Conservation (phyloP, 345 rosid genomes). For the Barbarea vulgaris region DNA sequence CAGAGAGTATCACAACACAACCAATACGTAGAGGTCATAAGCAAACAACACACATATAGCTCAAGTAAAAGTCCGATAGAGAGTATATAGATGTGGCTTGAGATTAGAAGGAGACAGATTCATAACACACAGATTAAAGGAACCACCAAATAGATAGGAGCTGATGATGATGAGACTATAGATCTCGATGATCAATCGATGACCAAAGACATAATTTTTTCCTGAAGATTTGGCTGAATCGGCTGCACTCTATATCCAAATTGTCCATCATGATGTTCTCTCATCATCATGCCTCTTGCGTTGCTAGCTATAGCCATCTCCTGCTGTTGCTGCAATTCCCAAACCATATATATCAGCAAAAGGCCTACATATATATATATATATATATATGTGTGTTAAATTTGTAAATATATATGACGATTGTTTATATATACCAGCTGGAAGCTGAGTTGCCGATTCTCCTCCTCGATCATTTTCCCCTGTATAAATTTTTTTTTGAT, state of each 20-base stretch:
- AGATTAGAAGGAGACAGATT: neutral
- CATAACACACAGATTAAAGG: neutral
- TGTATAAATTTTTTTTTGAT: slow-evolving; percentile 26
- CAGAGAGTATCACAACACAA: slow-evolving; percentile 10
- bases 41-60: slow-evolving; percentile 19
- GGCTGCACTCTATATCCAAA: slow-evolving; percentile 44
- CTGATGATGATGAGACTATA: neutral
- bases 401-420: neutral
- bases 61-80: neutral
- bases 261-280: slow-evolving; percentile 36
- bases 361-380: neutral
- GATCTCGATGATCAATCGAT: slow-evolving; percentile 33
- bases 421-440: slow-evolving; percentile 44
- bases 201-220: slow-evolving; percentile 46
- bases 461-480: slow-evolving; percentile 46
- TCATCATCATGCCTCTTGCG: slow-evolving; percentile 48
- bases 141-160: slow-evolving; percentile 9
- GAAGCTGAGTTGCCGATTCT: slow-evolving; percentile 48
- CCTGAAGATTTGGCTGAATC: slow-evolving; percentile 46
- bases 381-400: no score
- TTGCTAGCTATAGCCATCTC: slow-evolving; percentile 55
- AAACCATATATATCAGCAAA: slow-evolving; percentile 10
- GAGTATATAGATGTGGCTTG: slow-evolving; percentile 5
- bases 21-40: neutral
- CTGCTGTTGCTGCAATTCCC: slow-evolving; percentile 48